A percentile compares a stretch with the other conserved stretches of the same genome.
Conservation (phyloP, 441 rosid genomes). For the Adansonia madagascariensis region DNA sequence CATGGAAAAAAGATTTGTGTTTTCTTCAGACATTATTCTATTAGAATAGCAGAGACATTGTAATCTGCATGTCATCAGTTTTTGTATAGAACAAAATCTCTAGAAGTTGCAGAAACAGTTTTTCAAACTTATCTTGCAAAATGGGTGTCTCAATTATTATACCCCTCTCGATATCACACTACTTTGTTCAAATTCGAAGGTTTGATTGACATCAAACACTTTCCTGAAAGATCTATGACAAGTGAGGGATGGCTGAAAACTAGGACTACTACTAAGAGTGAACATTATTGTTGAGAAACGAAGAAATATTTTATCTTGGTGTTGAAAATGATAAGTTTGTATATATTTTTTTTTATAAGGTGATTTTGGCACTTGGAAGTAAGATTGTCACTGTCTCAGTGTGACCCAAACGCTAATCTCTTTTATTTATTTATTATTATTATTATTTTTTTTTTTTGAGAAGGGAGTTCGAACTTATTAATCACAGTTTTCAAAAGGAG, state of each 20-base stretch:
- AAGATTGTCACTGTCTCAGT: neutral
- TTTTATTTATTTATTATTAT: too few species aligned
- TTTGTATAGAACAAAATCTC: neutral
- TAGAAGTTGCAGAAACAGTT: neutral
- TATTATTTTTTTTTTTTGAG: neutral
- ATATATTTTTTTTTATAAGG: neutral
- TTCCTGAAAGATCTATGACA: too few species aligned
- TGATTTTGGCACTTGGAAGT: neutral
- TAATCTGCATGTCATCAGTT: neutral
- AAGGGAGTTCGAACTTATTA: neutral
- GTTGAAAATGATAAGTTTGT: neutral
- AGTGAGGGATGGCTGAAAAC: too few species aligned
- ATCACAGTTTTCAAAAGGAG: conserved; percentile 27
- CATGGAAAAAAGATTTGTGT: neutral
- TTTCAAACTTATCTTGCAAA: too few species aligned
- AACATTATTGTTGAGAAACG: neutral
- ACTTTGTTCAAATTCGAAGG: too few species aligned
- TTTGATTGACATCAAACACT: too few species aligned
- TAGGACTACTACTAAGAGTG: too few species aligned
- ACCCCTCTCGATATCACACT: too few species aligned
- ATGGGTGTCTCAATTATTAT: too few species aligned
- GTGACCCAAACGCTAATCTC: neutral
- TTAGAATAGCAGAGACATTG: neutral
- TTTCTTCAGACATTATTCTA: neutral
- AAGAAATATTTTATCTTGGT: neutral